Conservation (phyloP, 2,329 filamentous ascomycete genomes). For the Colletotrichum scovillei region DNA sequence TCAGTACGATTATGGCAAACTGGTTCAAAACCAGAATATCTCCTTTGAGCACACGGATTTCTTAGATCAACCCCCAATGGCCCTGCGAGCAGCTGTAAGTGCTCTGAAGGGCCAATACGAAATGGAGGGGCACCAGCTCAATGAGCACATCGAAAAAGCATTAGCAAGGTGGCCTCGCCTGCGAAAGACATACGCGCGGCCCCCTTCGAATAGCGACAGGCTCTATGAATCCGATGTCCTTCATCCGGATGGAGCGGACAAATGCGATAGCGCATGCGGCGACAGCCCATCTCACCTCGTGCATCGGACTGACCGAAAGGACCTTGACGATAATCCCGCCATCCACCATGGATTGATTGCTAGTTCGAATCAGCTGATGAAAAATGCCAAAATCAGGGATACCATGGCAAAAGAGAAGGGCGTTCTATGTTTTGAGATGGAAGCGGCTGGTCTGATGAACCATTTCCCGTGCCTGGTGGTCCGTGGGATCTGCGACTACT, state of each 20-base stretch:
- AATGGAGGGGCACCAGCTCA: slow-evolving; percentile 33
- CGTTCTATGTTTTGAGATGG: slow-evolving; percentile 47
- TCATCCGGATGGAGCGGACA: slow-evolving; percentile 8
- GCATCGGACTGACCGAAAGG: background rate
- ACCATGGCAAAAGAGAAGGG: slow-evolving; percentile 27
- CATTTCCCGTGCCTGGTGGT: slow-evolving; percentile 46
- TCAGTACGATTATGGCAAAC: slow-evolving; percentile 43
- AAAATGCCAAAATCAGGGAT: slow-evolving; percentile 33
- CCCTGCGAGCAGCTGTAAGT: slow-evolving; percentile 31
- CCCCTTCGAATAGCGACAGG: slow-evolving; percentile 15
- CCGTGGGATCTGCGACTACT: slow-evolving; percentile 50
- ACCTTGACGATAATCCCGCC: slow-evolving; percentile 1
- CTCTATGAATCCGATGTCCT: slow-evolving; percentile 19
- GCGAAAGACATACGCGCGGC: slow-evolving; percentile 26
- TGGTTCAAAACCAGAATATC: slow-evolving; percentile 27
- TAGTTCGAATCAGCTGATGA: slow-evolving; percentile 36
- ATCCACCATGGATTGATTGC: slow-evolving; percentile 35
- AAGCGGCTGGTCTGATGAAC: too few species aligned
- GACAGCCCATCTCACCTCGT: slow-evolving; percentile 9
- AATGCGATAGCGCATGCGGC: slow-evolving; percentile 18
- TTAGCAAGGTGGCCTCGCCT: slow-evolving; percentile 31
- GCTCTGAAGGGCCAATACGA: slow-evolving; percentile 25
- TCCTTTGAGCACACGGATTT: slow-evolving; percentile 29
- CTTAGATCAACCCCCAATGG: slow-evolving; percentile 37
- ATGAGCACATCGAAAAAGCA: background rate